These are phyloP conservation scores for Zymoseptoria brevis DNA, from an alignment of 2,329 filamentous ascomycete species.

Conservation along the genomic window DNA sequence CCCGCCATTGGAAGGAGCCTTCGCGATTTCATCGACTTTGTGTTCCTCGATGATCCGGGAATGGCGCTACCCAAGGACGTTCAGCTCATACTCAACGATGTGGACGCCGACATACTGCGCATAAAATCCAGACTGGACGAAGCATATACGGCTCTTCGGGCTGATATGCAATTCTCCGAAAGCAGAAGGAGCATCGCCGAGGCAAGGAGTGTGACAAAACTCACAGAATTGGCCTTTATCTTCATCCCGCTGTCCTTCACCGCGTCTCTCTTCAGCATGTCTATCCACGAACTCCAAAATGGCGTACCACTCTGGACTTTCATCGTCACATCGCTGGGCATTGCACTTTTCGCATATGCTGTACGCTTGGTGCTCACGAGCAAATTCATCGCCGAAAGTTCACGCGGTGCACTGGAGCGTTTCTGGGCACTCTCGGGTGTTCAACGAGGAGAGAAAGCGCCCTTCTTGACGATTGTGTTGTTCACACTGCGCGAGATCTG, in stretches of 20 bases:
- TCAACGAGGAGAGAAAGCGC: too few relatives aligned
- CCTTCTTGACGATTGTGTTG: too few relatives aligned
- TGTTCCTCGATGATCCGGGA: neutral
- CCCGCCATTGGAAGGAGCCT: slow-evolving; percentile 5
- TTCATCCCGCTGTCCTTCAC: slow-evolving; percentile 20
- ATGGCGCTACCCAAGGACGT: slow-evolving; percentile 4
- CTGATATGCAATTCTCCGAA: slow-evolving; percentile 29
- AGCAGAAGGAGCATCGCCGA: slow-evolving; percentile 25
- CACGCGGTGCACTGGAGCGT: too few relatives aligned
- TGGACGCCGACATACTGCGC: neutral
- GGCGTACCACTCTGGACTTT: slow-evolving; percentile 13
- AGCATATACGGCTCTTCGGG: slow-evolving; percentile 27
- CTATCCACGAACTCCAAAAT: slow-evolving; percentile 19
- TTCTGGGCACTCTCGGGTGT: too few relatives aligned
- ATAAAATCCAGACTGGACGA: slow-evolving; percentile 12
- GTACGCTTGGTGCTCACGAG: slow-evolving; percentile 7
- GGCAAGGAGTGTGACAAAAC: slow-evolving; percentile 25
- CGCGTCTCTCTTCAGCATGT: slow-evolving; percentile 25
- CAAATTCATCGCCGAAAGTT: neutral
- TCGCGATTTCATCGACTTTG: slow-evolving; percentile 5
- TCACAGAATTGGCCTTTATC: slow-evolving; percentile 29
- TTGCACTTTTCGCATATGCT: slow-evolving; percentile 8
- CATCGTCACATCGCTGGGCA: slow-evolving; percentile 6
- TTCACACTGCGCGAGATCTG: neutral
- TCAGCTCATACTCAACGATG: neutral